Base-by-base conservation (phyloP, 805 yeast species). In the Brettanomyces custersianus region DNA sequence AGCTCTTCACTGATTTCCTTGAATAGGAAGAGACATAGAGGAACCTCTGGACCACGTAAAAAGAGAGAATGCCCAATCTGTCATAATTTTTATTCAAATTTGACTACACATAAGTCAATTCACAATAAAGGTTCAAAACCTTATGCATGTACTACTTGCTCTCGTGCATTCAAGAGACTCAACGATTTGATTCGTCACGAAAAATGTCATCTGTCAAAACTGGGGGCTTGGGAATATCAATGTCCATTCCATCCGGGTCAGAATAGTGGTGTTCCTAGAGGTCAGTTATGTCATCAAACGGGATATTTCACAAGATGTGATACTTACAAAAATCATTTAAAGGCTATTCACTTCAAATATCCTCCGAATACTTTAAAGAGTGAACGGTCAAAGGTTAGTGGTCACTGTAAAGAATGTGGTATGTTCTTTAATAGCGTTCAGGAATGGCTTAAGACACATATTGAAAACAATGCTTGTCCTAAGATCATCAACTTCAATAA, bases 281-380 rank as follows among this genome's bases (percentile, higher is more conserved):
- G 46, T 44, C 41, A 53, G 36, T 35, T 48, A 26, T 86, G 95
- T 53, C 96, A 87, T 54, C 72, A 74, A 37, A 74, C 85, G 6
- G 96, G 96, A 4, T 77, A 82, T 21, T 87, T 87, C 49, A 77
- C 87, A 10, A 68, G 96, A 34, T 82, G 95, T 54, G 96, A 87
- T 54, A 87, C 96, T 4, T 87, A 75, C 61, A 87, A 87, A 52
- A 87, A 87, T 59, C 96, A 87, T 59, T 65, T 87, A 42, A 84
- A 83, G 55, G 94, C 95, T 2, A 69, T 87, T 42, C 96, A 87
- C 53, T 87, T 87, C 55, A 80, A 74, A 44, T 87, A 87, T 57
- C 96, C 96, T 4, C 70, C 71, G 27, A 95, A 95, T 5, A 86
- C 95, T 4, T 74, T 78, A 52, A 85, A 86, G 58, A 77, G 73